Conservation (phyloP, 1,139 yeast genomes). For the Meyerozyma guilliermondii region DNA sequence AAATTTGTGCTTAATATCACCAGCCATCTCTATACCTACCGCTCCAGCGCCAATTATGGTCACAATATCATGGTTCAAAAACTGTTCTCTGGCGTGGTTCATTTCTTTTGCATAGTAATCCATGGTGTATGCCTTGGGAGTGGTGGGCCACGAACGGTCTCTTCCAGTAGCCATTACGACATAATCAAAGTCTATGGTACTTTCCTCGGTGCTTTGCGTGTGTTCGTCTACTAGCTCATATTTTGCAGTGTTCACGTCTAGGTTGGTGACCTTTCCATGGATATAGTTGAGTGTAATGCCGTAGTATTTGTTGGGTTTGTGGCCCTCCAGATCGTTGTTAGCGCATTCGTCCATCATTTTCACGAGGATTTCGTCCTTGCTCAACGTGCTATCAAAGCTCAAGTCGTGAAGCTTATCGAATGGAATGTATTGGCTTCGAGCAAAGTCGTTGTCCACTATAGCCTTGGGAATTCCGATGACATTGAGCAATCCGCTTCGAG, state of each 20-base stretch:
- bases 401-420: constrained; percentile 27
- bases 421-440: constrained; percentile 37
- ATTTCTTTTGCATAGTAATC: constrained; percentile 29
- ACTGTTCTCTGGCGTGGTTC: constrained; percentile 21
- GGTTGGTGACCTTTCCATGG: constrained; percentile 35
- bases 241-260: constrained; percentile 22
- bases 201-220: not conserved
- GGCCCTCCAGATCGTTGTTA: constrained; percentile 3
- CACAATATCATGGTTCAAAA: constrained; percentile 19
- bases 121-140: constrained; percentile 35
- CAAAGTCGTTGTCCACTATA: constrained; percentile 42
- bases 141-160: constrained; percentile 50
- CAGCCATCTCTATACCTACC: constrained; percentile 46
- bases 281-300: constrained; percentile 25
- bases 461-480: constrained; percentile 48
- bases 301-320: constrained; percentile 4
- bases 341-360: constrained; percentile 8
- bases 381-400: constrained; percentile 23
- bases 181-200: constrained; percentile 41
- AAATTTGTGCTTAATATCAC: constrained; percentile 34
- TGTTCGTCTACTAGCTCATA: constrained; percentile 15
- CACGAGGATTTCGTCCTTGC: constrained; percentile 16
- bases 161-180: constrained; percentile 48
- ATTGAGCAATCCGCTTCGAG: constrained; percentile 48
- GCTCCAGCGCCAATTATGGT: constrained; percentile 48